Conservation (phyloP, 1,284 basidiomycete genomes). For the Ganoderma boninense region DNA sequence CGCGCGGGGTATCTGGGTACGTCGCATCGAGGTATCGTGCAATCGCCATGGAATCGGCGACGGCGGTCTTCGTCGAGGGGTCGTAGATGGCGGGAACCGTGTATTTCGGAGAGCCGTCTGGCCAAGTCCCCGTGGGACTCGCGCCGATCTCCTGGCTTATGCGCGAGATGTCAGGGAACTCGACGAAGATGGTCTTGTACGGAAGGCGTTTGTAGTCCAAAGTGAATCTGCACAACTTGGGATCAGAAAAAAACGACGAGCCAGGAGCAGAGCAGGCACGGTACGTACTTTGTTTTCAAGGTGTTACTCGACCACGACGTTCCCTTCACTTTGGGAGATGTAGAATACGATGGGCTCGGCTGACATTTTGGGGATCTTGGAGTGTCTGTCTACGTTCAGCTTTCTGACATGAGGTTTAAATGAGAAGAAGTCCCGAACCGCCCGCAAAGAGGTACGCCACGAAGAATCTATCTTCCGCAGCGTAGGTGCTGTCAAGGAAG, state of each 20-base stretch:
- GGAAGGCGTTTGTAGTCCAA: constrained; percentile 40
- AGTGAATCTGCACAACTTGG: constrained; percentile 24
- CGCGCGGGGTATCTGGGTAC: constrained; percentile 48
- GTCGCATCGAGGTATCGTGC: constrained; percentile 54
- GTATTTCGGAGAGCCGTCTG: constrained; percentile 25
- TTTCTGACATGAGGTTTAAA: background rate
- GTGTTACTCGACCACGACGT: constrained; percentile 20
- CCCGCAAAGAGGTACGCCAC: background rate
- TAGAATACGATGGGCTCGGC: constrained; percentile 33
- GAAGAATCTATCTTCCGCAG: background rate
- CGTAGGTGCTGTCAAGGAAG: background rate
- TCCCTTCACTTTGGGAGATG: constrained; percentile 32
- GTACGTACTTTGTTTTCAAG: constrained; percentile 11
- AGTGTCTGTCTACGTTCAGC: background rate
- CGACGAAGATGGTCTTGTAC: constrained; percentile 38
- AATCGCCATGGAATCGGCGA: constrained; percentile 53
- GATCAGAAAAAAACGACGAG: background rate
- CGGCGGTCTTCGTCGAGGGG: constrained; percentile 40
- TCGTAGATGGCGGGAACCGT: constrained; percentile 38
- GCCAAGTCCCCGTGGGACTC: constrained; percentile 30
- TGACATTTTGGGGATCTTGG: background rate
- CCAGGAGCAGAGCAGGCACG: constrained; percentile 12
- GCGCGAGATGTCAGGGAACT: constrained; percentile 35
- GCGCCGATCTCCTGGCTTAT: constrained; percentile 25
- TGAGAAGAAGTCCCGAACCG: background rate